Conservation (phyloP, 2,329 filamentous ascomycete genomes). For the Dryadomyces sulphureus region DNA sequence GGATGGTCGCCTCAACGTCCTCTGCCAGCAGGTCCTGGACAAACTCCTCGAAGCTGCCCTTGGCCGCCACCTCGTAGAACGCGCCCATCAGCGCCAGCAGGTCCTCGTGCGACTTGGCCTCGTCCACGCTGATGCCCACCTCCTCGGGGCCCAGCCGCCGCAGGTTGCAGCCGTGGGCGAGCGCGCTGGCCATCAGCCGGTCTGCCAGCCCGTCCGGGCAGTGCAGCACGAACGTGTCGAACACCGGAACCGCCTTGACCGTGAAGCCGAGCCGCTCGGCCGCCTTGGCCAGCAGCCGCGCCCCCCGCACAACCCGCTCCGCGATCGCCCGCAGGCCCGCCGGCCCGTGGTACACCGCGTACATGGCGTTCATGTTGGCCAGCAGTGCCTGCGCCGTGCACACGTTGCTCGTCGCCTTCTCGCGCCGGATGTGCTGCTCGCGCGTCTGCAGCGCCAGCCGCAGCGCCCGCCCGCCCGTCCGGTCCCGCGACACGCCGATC, state of each 20-base stretch:
- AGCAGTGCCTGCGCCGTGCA: constrained; percentile 89
- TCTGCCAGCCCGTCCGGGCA: constrained; percentile 23
- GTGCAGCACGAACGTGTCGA: constrained; percentile 68
- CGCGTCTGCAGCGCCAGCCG: constrained; percentile 79
- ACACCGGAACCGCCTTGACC: constrained; percentile 25
- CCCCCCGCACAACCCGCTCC: constrained; percentile 56
- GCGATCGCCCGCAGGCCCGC: constrained; percentile 72
- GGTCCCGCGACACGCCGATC: constrained; percentile 83
- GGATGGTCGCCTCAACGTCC: constrained; percentile 23
- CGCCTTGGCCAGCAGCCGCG: constrained; percentile 52
- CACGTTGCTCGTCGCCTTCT: constrained; percentile 96
- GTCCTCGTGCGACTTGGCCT: constrained; percentile 25
- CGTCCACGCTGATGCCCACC: constrained; percentile 65
- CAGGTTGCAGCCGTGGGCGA: constrained; percentile 41
- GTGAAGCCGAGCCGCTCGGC: constrained; percentile 48
- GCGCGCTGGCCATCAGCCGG: constrained; percentile 37
- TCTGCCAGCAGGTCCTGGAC: constrained; percentile 24
- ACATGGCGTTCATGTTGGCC: constrained; percentile 92
- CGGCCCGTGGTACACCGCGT: constrained; percentile 87
- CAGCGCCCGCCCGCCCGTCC: constrained; percentile 66
- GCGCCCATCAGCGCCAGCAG: constrained; percentile 11
- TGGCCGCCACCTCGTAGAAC: constrained; percentile 7
- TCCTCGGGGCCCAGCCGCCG: constrained; percentile 29
- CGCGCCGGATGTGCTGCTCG: constrained; percentile 89
- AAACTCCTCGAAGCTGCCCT: constrained; percentile 6